These are phyloP conservation scores for Moniliophthora roreri DNA, from an alignment of 1,284 basidiomycete genomes.

Conservation along the genomic window DNA sequence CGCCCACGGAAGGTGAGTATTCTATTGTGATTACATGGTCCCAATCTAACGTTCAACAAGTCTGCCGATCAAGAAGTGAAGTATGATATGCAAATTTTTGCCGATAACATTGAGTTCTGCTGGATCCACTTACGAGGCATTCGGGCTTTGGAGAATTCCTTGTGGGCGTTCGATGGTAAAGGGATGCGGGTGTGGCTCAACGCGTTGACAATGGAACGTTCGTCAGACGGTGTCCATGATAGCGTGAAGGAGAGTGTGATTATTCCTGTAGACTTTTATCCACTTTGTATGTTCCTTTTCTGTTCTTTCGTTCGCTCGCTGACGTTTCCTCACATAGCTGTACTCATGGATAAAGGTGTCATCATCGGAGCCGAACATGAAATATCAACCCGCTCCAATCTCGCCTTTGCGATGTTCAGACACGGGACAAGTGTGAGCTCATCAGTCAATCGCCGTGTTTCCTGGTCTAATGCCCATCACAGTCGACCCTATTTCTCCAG, in stretches of 20 bases:
- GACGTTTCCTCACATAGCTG: constrained; percentile 53
- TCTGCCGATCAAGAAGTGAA: constrained; percentile 88
- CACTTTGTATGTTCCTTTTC: constrained; percentile 70
- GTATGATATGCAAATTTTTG: constrained; percentile 97
- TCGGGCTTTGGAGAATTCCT: constrained; percentile 90
- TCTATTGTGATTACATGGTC: constrained; percentile 2
- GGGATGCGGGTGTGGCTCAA: constrained; percentile 94
- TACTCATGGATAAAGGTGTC: constrained; percentile 98
- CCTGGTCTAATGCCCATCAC: constrained; percentile 6
- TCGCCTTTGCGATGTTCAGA: constrained; percentile 92
- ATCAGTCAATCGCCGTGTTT: constrained; percentile 2
- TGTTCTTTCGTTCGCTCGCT: neutral
- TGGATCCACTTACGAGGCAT: constrained; percentile 97
- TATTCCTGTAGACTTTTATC: constrained; percentile 92
- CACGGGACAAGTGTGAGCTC: constrained; percentile 82
- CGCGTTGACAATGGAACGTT: constrained; percentile 82
- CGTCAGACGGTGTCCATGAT: constrained; percentile 42
- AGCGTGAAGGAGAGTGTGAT: constrained; percentile 91
- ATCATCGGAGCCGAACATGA: constrained; percentile 96
- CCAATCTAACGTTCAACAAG: constrained; percentile 32
- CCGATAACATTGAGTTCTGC: constrained; percentile 95
- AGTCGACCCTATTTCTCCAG: constrained; percentile 95
- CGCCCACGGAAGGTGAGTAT: constrained; percentile 72
- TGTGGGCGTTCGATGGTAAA: constrained; percentile 96
- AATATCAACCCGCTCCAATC: constrained; percentile 69